Base-by-base conservation (phyloP, 306 rosid genomes). In the Potentilla sterilis region DNA sequence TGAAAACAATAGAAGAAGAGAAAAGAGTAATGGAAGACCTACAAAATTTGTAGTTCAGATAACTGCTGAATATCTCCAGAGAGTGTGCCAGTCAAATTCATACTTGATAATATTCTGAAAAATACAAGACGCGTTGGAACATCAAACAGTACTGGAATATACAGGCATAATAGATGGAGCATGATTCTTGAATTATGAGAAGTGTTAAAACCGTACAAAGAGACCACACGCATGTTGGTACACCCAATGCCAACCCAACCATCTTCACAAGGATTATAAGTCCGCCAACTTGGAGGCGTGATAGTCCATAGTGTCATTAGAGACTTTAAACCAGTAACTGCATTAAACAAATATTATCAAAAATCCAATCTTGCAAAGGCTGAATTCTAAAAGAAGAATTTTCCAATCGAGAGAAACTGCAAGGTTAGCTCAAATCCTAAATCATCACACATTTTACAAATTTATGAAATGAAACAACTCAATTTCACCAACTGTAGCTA, bases 51-150 rank as follows among this genome's bases (percentile, higher is more conserved):
- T 65, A 90, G 73, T 82, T 88, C 89, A 19, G 91, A 47, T 44
- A 90, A 80, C 65, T 4, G 73, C 38, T 72, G 76, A 43, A 88
- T 77, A 38, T 87, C 93, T 75, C 88, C 82, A 42, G 96, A 18
- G 51, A 90, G 80, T 58, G 24, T 46, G 69, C 96, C 96, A 18
- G 9, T 76, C 86, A 90, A 82, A 74, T 43, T 69, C 74, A 69
- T 76, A 86, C 83, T 83, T 37, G 86, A 11, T 67, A 90, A 81
- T 77, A 37, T 66, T 83, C 93, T 90, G 88, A 72, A 67, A 86
- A 49, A 63, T 63, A 84, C 69, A 40, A 73, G 11, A 37, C 35
- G 10, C 2, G 48, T 54, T 1, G 1, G 22, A 44, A 12, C n/a
- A 68, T 54, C 18, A 32, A 22, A 16, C 28, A n/a, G n/a, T n/a